Evolutionary conservation across 2,329 filamentous ascomycete species (phyloP).

Genomic region (Alternaria postmessia): DNA sequence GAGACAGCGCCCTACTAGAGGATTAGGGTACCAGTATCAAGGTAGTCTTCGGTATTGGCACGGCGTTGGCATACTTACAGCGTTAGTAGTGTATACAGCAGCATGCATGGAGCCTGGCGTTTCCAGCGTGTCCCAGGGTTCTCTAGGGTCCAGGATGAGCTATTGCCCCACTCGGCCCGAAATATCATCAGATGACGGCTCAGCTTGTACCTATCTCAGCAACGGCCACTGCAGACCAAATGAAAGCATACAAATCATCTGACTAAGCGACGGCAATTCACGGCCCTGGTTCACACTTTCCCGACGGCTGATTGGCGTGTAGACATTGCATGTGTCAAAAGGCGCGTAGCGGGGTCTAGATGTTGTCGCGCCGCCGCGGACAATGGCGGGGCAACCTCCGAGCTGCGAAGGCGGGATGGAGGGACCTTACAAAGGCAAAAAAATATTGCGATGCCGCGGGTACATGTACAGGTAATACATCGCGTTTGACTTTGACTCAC

Average conservation of each 20-base stretch:
- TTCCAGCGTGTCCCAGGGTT: conserved; percentile 13
- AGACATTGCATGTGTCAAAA: conserved; percentile 33
- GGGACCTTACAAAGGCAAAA: conserved; percentile 33
- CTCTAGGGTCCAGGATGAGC: conserved; percentile 15
- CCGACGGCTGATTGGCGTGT: conserved; percentile 26
- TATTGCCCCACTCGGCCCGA: conserved; percentile 18
- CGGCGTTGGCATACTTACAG: conserved; percentile 27
- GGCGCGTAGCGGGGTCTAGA: conserved; percentile 30
- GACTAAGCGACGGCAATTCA: conserved; percentile 38
- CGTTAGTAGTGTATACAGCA: conserved; percentile 18
- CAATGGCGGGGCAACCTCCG: conserved; percentile 25
- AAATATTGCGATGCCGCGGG: conserved; percentile 37
- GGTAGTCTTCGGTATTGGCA: conserved; percentile 25
- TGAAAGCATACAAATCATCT: conserved; percentile 15
- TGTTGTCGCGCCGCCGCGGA: conserved; percentile 12
- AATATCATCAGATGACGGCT: conserved; percentile 10
- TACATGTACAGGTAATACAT: conserved; percentile 35
- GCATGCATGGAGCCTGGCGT: conserved; percentile 25
- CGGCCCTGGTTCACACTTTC: conserved; percentile 18
- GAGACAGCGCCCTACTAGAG: conserved; percentile 72
- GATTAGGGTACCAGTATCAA: background rate
- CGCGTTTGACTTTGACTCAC: conserved; percentile 27
- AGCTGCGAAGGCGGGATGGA: conserved; percentile 24
- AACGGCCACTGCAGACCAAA: background rate
- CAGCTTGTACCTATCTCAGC: conserved; percentile 6